These are phyloP conservation scores for Xylaria cubensis DNA, from an alignment of 495 filamentous ascomycete species.

Conservation along the genomic window DNA sequence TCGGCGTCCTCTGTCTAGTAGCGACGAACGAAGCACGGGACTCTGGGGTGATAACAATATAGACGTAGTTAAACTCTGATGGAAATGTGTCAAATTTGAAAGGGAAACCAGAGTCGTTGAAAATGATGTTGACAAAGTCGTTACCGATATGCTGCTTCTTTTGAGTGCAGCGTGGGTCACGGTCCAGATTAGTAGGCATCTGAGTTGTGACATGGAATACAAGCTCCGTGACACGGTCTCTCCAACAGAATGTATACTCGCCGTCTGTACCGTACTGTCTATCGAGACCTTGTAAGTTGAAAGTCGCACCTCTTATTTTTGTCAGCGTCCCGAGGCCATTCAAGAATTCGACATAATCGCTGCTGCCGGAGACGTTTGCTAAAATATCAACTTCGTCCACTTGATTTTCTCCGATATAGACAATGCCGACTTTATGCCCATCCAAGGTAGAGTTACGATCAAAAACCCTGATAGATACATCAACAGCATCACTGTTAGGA, in stretches of 20 bases:
- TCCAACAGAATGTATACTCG: constrained; percentile 87
- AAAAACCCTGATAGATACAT: constrained; percentile 77
- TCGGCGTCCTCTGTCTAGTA: constrained; percentile 46
- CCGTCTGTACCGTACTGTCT: constrained; percentile 76
- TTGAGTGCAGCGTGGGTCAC: constrained; percentile 74
- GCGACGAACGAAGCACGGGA: constrained; percentile 68
- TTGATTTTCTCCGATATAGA: constrained; percentile 88
- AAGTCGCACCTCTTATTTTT: constrained; percentile 76
- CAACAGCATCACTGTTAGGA: constrained; percentile 80
- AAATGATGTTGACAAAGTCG: constrained; percentile 97
- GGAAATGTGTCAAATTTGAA: constrained; percentile 93
- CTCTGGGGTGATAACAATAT: constrained; percentile 92
- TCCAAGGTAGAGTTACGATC: constrained; percentile 91
- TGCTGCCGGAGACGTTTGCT: constrained; percentile 78
- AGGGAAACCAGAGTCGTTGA: constrained; percentile 87
- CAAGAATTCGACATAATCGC: constrained; percentile 85
- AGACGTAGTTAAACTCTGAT: constrained; percentile 91
- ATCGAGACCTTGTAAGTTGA: constrained; percentile 96
- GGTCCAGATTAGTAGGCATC: constrained; percentile 87
- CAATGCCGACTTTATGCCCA: constrained; percentile 91
- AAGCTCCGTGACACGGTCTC: constrained; percentile 91
- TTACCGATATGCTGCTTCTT: constrained; percentile 98
- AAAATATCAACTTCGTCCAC: constrained; percentile 82
- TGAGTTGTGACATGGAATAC: constrained; percentile 95
- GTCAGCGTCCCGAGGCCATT: constrained; percentile 80